Evolutionary conservation across 78 protist species (phyloP).

Genomic region (Blattamonas nauphoetae): DNA sequence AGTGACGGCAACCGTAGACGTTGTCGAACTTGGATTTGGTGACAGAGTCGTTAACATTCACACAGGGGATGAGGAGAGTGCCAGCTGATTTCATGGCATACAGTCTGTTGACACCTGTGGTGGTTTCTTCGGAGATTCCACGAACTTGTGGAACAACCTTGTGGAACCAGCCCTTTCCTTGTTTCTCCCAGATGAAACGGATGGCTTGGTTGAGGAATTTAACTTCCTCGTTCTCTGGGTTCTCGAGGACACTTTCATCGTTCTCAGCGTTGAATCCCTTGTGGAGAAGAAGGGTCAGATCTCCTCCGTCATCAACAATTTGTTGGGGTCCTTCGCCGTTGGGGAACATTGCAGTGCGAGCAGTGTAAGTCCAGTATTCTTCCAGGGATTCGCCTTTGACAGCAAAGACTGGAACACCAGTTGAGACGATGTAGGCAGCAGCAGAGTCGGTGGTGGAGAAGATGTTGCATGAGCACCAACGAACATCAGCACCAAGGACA

Average conservation of each 20-base stretch:
- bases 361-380: slow-evolving; percentile 93
- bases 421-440: slow-evolving; percentile 95
- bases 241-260: slow-evolving; percentile 22
- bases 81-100: slow-evolving; percentile 69
- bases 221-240: slow-evolving; percentile 43
- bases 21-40: slow-evolving; percentile 99
- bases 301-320: slow-evolving; percentile 98
- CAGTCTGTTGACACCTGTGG: slow-evolving; percentile 98
- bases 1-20: slow-evolving; percentile 95
- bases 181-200: slow-evolving; percentile 28
- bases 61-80: slow-evolving; percentile 87
- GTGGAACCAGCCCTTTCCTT: slow-evolving; percentile 38
- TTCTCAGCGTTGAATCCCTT: slow-evolving; percentile 59
- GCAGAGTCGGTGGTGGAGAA: slow-evolving; percentile 99
- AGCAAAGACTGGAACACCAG: slow-evolving; percentile 74
- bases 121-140: slow-evolving; percentile 99
- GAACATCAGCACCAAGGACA: slow-evolving; percentile 89
- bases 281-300: slow-evolving; percentile 91
- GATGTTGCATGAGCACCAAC: slow-evolving; percentile 98
- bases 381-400: slow-evolving; percentile 97
- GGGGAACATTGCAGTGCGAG: slow-evolving; percentile 74
- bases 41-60: slow-evolving; percentile 97
- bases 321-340: slow-evolving; percentile 65
- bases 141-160: slow-evolving; percentile 54
- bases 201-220: slow-evolving; percentile 23